These are phyloP conservation scores for Nannochloropsis granulata DNA, from an alignment of 108 stramenopile genomes.

Conservation along the genomic window DNA sequence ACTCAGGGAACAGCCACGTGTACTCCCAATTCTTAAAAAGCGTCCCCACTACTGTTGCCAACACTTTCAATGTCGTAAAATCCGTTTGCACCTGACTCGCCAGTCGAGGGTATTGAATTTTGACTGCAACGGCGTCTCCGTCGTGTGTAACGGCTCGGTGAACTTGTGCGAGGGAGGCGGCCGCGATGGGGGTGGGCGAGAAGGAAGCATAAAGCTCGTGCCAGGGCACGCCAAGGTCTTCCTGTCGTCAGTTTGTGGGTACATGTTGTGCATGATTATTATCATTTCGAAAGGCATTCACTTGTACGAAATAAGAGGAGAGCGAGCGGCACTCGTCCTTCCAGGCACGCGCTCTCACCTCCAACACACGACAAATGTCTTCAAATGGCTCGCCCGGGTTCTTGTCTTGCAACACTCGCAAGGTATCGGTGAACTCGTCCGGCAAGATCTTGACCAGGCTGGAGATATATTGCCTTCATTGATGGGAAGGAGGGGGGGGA, in stretches of 20 bases:
- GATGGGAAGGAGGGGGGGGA: too few species aligned
- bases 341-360: background rate
- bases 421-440: constrained; percentile 6
- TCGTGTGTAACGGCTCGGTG: constrained; percentile 6
- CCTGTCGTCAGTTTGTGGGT: background rate
- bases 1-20: constrained; percentile 34
- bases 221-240: background rate
- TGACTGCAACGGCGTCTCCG: constrained; percentile 17
- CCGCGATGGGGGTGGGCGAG: constrained; percentile 16
- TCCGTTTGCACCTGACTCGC: constrained; percentile 7
- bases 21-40: constrained; percentile 31
- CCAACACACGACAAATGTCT: background rate
- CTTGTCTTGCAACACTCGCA: constrained; percentile 1
- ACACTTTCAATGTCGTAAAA: constrained; percentile 3
- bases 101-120: constrained; percentile 30
- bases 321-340: too few species aligned
- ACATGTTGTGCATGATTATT: too few species aligned
- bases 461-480: background rate
- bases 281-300: too few species aligned
- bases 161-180: constrained; percentile 34
- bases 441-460: constrained; percentile 12
- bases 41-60: background rate
- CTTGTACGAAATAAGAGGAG: too few species aligned
- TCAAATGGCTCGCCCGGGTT: background rate
- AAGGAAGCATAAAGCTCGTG: constrained; percentile 9